These are phyloP conservation scores for Fragaria iinumae DNA, from an alignment of 306 rosid genomes.

Conservation along the genomic window DNA sequence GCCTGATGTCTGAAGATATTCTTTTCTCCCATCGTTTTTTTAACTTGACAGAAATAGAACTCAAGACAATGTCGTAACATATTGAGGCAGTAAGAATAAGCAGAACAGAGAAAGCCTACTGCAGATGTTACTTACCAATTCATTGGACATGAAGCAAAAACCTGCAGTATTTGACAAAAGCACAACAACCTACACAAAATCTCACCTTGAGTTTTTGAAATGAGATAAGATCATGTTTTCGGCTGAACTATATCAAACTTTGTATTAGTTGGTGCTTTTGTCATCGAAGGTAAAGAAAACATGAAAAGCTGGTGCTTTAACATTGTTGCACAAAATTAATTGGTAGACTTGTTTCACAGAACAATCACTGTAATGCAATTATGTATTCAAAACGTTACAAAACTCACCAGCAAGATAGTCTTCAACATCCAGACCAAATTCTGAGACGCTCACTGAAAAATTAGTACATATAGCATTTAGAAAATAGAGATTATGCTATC, in stretches of 20 bases:
- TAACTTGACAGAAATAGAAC: neutral
- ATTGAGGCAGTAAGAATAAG: neutral
- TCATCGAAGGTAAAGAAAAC: neutral
- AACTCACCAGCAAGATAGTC: constrained; percentile 85
- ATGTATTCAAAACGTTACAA: constrained; percentile 8
- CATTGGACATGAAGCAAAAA: constrained; percentile 93
- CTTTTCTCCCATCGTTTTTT: neutral
- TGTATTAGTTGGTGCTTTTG: neutral
- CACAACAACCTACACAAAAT: too few species aligned
- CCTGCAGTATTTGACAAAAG: constrained; percentile 52
- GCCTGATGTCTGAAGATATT: neutral
- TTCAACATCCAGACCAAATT: constrained; percentile 76
- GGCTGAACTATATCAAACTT: neutral
- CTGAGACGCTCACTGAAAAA: constrained; percentile 68
- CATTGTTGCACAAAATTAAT: neutral
- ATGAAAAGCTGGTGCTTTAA: neutral
- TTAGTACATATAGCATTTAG: neutral
- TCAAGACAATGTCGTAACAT: neutral
- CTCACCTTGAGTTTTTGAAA: too few species aligned
- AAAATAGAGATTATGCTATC: too few species aligned
- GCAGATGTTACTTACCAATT: constrained; percentile 62
- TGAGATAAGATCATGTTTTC: too few species aligned
- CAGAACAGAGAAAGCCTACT: constrained; percentile 14
- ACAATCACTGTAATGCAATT: constrained; percentile 18
- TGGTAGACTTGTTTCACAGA: neutral